Evolutionary conservation across 2,329 filamentous ascomycete species (phyloP).

Genomic region (Thielaviopsis populi): DNA sequence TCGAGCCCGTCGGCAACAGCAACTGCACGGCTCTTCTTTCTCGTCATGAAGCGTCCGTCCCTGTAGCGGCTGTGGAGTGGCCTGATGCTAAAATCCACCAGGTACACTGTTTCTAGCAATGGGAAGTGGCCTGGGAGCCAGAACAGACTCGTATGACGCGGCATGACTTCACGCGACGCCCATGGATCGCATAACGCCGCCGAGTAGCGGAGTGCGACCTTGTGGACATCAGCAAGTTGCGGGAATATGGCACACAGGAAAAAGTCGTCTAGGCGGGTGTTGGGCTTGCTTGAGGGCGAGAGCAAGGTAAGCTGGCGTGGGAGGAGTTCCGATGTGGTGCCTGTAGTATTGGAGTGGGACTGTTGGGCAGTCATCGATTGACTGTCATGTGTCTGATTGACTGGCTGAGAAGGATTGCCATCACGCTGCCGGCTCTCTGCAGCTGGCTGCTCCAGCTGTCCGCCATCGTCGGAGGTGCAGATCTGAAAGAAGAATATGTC

Average conservation of each 20-base stretch:
- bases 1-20: not conserved
- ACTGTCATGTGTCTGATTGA: not conserved
- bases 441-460: not conserved
- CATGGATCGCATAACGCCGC: not conserved
- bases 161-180: slow-evolving; percentile 3
- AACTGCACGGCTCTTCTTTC: not conserved
- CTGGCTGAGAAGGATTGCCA: not conserved
- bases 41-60: not conserved
- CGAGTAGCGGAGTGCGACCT: not conserved
- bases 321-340: not conserved
- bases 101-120: not conserved
- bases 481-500: not conserved
- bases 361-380: not conserved
- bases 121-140: not conserved
- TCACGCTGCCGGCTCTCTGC: not conserved
- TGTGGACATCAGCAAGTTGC: not conserved
- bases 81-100: not conserved
- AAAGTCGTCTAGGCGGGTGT: not conserved
- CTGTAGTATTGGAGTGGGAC: not conserved
- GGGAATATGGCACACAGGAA: not conserved
- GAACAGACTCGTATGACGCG: not conserved
- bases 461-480: not conserved
- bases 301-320: not conserved
- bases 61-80: not conserved
- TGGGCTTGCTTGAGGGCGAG: not conserved